Base-by-base conservation (phyloP, 1,284 basidiomycete species). In the Cutaneotrichosporon sp. region DNA sequence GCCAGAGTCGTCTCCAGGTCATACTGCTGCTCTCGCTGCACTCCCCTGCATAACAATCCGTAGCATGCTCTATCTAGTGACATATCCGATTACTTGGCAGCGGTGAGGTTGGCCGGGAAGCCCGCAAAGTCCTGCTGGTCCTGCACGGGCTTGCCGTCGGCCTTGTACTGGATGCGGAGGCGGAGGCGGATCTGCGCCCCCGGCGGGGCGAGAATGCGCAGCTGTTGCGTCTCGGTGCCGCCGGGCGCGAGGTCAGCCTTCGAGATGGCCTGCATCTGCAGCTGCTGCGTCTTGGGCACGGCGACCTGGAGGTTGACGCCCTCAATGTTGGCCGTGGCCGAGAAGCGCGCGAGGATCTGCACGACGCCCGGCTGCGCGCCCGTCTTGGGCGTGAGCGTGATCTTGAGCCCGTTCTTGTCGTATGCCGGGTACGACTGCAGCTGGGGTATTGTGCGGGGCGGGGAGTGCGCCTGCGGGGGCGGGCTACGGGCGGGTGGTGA, bases 241-340 rank as follows among this genome's bases (percentile, higher is more conserved):
- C 92, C 93, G 0, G 92, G 89, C 16, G 79, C 81, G 25, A 99
- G 83, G 57, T 87, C 87, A 11, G 89, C 81, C 77, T 89, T 94
- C 8, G 92, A 94, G 88, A 99, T 98, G 6, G 95, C 92, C 62
- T 94, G 85, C 95, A 99, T 99, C 77, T 98, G 95, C 61, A 99
- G 79, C 76, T 97, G 95, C 82, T 98, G 95, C 0, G 93, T 93
- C 93, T 95, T 97, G 4, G 97, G 97, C 10, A 99, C 97, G 4
- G 97, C 97, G 49, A 95, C 97, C 79, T 99, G 95, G 83, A 99
- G 97, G 75, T 89, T 93, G 63, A 99, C 82, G 1, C 84, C 86
- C 16, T 83, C 82, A 4, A 84, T 85, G 9, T 76, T 76, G 5
- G 87, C 87, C 3, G 83, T 81, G 3, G 88, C 84, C 59, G 90